phyloP scores from a whole-genome alignment of 2,329 filamentous ascomycete species.

The Pseudopithomyces chartarum region DNA sequence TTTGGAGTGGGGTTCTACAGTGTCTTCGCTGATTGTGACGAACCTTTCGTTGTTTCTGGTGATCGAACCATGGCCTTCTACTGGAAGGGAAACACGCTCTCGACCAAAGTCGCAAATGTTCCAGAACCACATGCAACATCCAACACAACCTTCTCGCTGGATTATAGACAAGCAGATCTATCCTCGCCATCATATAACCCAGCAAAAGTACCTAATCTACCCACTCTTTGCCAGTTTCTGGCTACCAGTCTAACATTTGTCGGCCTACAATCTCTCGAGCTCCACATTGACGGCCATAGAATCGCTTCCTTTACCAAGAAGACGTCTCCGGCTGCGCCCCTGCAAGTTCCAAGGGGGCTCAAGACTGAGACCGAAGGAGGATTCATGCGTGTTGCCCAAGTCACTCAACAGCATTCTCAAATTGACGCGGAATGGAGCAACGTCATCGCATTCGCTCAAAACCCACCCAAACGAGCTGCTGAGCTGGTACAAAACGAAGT shows the following conservation, averaged over 20 bases:
- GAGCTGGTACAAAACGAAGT: conserved; percentile 43
- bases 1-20: conserved; percentile 99
- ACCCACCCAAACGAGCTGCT: conserved; percentile 46
- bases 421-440: conserved; percentile 92
- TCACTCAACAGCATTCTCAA: conserved; percentile 85
- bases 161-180: conserved; percentile 81
- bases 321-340: conserved; percentile 73
- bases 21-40: conserved; percentile 97
- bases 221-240: conserved; percentile 88
- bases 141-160: conserved; percentile 90
- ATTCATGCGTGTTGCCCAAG: conserved; percentile 81
- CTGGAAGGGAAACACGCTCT: conserved; percentile 98
- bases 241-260: conserved; percentile 97
- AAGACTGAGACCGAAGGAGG: conserved; percentile 84
- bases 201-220: conserved; percentile 81
- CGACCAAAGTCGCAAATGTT: conserved; percentile 82
- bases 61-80: conserved; percentile 96
- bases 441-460: conserved; percentile 80
- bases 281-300: conserved; percentile 87
- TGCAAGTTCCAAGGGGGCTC: conserved; percentile 77
- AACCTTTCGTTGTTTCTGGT: conserved; percentile 94
- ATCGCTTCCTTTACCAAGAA: conserved; percentile 83
- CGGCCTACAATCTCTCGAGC: conserved; percentile 81
- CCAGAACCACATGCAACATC: conserved; percentile 67
- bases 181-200: conserved; percentile 44